phyloP scores from a whole-genome alignment of 805 yeast genomes.

The Yamadazyma paraphyllophila region DNA sequence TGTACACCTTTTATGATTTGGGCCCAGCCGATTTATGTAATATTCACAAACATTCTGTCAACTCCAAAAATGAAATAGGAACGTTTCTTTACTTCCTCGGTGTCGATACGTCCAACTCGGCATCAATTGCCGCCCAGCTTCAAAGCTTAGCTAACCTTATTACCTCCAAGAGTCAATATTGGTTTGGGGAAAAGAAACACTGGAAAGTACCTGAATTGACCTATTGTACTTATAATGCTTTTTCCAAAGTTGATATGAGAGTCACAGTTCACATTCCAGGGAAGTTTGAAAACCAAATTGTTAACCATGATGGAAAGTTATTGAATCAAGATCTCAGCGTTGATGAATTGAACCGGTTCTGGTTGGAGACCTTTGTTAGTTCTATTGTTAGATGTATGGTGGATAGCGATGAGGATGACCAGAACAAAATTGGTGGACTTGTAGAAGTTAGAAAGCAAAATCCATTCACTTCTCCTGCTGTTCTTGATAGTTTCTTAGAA shows the following conservation, averaged over 20 bases:
- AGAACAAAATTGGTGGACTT: slow-evolving; percentile 49
- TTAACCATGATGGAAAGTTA: slow-evolving; percentile 52
- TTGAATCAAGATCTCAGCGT: slow-evolving; percentile 48
- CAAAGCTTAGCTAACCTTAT: slow-evolving; percentile 67
- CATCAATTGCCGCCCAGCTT: slow-evolving; percentile 73
- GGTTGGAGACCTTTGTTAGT: slow-evolving; percentile 58
- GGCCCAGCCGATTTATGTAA: slow-evolving; percentile 72
- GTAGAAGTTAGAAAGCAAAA: slow-evolving; percentile 83
- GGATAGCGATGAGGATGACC: slow-evolving; percentile 69
- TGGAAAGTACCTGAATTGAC: slow-evolving; percentile 73
- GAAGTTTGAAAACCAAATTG: slow-evolving; percentile 53
- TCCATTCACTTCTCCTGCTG: slow-evolving; percentile 56
- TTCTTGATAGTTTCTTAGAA: slow-evolving; percentile 48
- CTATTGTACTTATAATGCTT: slow-evolving; percentile 61
- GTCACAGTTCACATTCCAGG: slow-evolving; percentile 79
- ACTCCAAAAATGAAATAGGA: slow-evolving; percentile 53
- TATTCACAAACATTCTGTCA: slow-evolving; percentile 42
- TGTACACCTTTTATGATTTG: slow-evolving; percentile 58
- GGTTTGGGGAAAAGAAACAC: slow-evolving; percentile 75
- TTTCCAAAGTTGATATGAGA: slow-evolving; percentile 64
- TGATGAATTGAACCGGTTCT: slow-evolving; percentile 60
- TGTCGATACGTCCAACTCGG: slow-evolving; percentile 70
- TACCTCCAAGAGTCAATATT: slow-evolving; percentile 56
- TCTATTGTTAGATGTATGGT: slow-evolving; percentile 74
- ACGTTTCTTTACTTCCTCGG: slow-evolving; percentile 76